Evolutionary conservation across 1,284 basidiomycete genomes (phyloP).

Genomic region (Ustilago hordei): DNA sequence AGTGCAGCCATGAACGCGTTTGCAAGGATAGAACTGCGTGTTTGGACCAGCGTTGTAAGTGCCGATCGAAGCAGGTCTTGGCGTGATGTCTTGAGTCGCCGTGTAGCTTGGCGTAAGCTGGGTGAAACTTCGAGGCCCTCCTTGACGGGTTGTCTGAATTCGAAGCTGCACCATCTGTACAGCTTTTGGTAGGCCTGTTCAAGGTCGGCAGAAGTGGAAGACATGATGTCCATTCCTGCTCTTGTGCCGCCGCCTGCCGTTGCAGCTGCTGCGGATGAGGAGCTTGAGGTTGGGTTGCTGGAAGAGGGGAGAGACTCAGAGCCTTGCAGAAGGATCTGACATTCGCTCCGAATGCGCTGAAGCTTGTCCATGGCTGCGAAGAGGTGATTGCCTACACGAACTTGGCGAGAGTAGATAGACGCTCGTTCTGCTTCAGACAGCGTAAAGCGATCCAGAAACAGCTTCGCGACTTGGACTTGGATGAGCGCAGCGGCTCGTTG

Average conservation of each 20-base stretch:
- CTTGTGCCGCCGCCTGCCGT: slow-evolving; percentile 71
- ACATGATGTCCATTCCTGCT: slow-evolving; percentile 78
- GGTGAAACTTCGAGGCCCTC: slow-evolving; percentile 78
- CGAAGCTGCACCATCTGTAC: slow-evolving; percentile 84
- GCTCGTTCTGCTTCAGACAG: slow-evolving; percentile 80
- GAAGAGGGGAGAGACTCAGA: slow-evolving; percentile 75
- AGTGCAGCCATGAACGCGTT: slow-evolving; percentile 86
- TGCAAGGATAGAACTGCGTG: slow-evolving; percentile 83
- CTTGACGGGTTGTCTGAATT: slow-evolving; percentile 77
- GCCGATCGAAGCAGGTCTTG: slow-evolving; percentile 70
- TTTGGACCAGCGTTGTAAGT: slow-evolving; percentile 80
- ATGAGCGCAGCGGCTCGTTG: slow-evolving; percentile 45
- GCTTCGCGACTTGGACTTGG: slow-evolving; percentile 77
- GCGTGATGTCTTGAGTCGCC: slow-evolving; percentile 79
- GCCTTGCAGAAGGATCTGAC: slow-evolving; percentile 86
- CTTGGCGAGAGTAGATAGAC: slow-evolving; percentile 81
- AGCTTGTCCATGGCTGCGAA: slow-evolving; percentile 90
- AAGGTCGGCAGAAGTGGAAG: slow-evolving; percentile 77
- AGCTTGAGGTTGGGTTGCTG: slow-evolving; percentile 74
- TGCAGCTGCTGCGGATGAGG: slow-evolving; percentile 80
- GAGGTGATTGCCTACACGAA: slow-evolving; percentile 79
- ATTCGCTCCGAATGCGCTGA: slow-evolving; percentile 83
- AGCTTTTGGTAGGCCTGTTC: slow-evolving; percentile 92
- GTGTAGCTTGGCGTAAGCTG: slow-evolving; percentile 80
- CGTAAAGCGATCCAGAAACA: slow-evolving; percentile 88